Base-by-base conservation (phyloP, 345 rosid genomes). In the Nephelium lappaceum region DNA sequence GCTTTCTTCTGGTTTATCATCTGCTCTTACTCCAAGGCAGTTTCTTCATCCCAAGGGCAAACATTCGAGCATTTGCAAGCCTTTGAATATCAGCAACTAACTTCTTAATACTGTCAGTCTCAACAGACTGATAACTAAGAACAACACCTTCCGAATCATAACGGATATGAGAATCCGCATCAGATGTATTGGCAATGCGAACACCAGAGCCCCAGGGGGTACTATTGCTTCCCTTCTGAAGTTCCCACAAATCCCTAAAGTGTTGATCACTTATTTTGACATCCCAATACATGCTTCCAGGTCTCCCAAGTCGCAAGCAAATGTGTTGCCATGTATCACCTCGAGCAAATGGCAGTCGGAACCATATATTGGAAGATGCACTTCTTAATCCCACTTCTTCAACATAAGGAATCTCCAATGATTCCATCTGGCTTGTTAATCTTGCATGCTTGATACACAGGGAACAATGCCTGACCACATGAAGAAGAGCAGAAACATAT, bases 281-380 rank as follows among this genome's bases (percentile, higher is more conserved):
- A 87, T 97, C 98, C 99, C 99, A 97, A 81, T 88, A 80, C 97
- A 92, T 97, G 87, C 91, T 93, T 90, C 98, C 99, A 73, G 98
- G 98, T 81, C 93, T 92, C 67, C 99, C 99, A 79, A 94, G 98
- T 83, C 95, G 92, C 87, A 97, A 86, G 90, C 99, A 93, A 79
- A 97, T 93, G 75, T 89, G 93, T 73, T 89, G 93, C 98, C 99
- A 97, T 5, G 98, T 91, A 89, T 91, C 90, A 19, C 87, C 92
- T 51, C 86, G 82, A 51, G 93, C 90, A 85, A 90, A 90, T 71
- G 98, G 98, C 74, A 97, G 93, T 31, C 95, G 89, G 82, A 97
- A 97, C 99, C 98, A 94, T 89, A 97, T 91, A 83, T 93, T 91
- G 53, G 98, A 91, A 71, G 94, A 92, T 61, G 91, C 90, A 80